Evolutionary conservation across 2,329 filamentous ascomycete species (phyloP).

Genomic region (Rutstroemia sp.): DNA sequence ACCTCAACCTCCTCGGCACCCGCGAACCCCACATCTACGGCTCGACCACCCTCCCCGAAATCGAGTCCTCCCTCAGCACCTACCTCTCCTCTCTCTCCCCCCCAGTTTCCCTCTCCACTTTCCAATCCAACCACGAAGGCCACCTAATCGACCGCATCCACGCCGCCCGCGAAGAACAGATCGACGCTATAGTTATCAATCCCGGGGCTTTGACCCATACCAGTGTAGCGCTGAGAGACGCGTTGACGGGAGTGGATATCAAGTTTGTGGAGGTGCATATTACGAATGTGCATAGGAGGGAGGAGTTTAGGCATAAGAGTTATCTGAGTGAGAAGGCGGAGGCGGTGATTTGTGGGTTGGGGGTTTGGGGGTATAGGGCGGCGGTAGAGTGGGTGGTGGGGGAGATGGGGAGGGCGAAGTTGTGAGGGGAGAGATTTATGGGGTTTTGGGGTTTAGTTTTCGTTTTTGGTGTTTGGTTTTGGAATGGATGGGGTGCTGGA

Average conservation of each 20-base stretch:
- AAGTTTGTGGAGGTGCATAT: slow-evolving; percentile 76
- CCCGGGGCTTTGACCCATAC: slow-evolving; percentile 71
- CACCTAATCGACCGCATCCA: slow-evolving; percentile 42
- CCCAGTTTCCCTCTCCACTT: slow-evolving; percentile 42
- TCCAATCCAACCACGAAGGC: slow-evolving; percentile 76
- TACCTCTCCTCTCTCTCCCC: slow-evolving; percentile 5
- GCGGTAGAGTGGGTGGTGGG: slow-evolving; percentile 47
- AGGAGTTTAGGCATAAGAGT: slow-evolving; percentile 60
- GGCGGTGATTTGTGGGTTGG: slow-evolving; percentile 65
- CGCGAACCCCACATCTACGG: slow-evolving; percentile 71
- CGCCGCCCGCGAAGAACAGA: slow-evolving; percentile 45
- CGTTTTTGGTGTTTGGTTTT: no score
- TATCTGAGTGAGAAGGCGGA: slow-evolving; percentile 70
- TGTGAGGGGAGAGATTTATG: not conserved
- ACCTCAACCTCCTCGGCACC: slow-evolving; percentile 72
- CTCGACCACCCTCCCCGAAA: slow-evolving; percentile 56
- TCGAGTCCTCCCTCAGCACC: slow-evolving; percentile 33
- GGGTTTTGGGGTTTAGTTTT: no score
- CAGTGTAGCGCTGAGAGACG: slow-evolving; percentile 68
- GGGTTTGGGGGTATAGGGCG: slow-evolving; percentile 52
- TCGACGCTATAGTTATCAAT: slow-evolving; percentile 68
- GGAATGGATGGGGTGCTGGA: no score
- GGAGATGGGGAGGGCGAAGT: slow-evolving; percentile 36
- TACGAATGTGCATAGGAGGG: slow-evolving; percentile 65
- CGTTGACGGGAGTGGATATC: slow-evolving; percentile 58